A percentile compares a stretch with the other conserved stretches of the same genome.
Evolutionary conservation across 176 grass and related monocot species (phyloP).

Genomic region (Hyparrhenia diplandra): DNA sequence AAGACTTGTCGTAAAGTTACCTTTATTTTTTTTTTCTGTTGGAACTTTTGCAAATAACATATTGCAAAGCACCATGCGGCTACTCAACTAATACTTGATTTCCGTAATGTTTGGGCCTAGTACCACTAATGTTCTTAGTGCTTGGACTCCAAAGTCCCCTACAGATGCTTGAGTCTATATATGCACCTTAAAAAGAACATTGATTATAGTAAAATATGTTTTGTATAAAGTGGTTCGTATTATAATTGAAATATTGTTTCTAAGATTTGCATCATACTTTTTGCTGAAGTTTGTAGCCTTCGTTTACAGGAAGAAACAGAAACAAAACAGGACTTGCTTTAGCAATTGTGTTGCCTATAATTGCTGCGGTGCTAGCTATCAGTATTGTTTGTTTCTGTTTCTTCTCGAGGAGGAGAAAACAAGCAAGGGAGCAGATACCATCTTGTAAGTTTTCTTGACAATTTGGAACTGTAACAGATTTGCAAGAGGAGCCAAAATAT

Average conservation of each 20-base stretch:
- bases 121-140: neutral
- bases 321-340: conserved; percentile 15
- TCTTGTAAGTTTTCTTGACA: conserved; percentile 34
- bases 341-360: conserved; percentile 43
- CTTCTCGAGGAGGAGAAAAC: conserved; percentile 1
- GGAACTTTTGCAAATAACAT: neutral
- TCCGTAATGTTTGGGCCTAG: neutral
- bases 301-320: conserved; percentile 37
- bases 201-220: neutral
- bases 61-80: neutral
- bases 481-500: neutral
- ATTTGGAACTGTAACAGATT: neutral
- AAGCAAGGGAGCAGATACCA: neutral
- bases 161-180: neutral
- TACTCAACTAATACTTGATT: neutral
- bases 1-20: neutral
- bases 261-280: neutral
- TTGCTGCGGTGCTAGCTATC: conserved; percentile 16
- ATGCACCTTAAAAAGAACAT: conserved; percentile 1
- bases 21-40: neutral
- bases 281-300: neutral
- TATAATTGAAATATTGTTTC: neutral
- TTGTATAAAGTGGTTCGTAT: neutral
- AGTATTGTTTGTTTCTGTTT: conserved; percentile 29
- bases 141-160: neutral